Conservation (phyloP, 73 alveolate genomes). For the Paramecium sonneborni region DNA sequence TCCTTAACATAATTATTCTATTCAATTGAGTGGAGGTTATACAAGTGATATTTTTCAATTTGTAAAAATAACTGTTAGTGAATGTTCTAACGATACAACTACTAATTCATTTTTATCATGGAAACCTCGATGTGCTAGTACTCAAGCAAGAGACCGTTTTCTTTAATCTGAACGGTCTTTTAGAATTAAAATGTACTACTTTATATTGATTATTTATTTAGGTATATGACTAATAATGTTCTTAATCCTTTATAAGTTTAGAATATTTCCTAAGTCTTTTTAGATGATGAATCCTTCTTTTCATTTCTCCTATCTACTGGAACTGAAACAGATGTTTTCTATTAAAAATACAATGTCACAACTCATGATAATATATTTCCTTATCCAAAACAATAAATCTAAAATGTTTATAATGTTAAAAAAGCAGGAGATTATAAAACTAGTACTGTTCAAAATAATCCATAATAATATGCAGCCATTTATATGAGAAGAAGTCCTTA, state of each 20-base stretch:
- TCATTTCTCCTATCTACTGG: neutral
- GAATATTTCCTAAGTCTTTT: neutral
- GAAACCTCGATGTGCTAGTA: constrained; percentile 24
- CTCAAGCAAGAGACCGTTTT: neutral
- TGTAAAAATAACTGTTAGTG: neutral
- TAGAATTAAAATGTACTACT: neutral
- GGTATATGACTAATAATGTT: constrained; percentile 4
- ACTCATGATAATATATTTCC: neutral
- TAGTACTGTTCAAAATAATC: neutral
- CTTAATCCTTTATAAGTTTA: neutral
- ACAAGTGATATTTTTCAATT: constrained; percentile 5
- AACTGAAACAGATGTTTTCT: neutral
- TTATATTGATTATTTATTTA: neutral
- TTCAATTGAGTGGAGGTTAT: neutral
- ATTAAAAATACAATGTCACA: neutral
- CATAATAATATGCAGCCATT: neutral
- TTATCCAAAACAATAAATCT: neutral
- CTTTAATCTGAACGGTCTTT: neutral
- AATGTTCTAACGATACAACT: neutral
- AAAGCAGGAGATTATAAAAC: constrained; percentile 18
- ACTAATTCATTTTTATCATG: neutral
- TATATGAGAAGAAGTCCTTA: constrained; percentile 32
- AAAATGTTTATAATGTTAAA: neutral
- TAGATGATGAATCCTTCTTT: constrained; percentile 28
- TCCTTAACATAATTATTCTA: neutral